phyloP scores from a whole-genome alignment of 1,139 yeast species.

The Blastobotrys elegans region DNA sequence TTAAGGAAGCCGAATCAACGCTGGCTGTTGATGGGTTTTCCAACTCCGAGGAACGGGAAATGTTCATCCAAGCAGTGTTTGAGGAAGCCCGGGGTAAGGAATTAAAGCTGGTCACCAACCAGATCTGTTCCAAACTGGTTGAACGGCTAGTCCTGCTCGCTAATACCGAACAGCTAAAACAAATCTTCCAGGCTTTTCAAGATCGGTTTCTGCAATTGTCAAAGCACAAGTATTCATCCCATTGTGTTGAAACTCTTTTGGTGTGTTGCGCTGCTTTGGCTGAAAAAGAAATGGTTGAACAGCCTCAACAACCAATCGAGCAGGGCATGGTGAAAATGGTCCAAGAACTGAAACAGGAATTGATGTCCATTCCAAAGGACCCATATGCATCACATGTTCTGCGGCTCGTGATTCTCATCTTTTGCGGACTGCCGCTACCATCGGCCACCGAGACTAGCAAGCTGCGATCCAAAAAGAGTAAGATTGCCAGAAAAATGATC shows the following conservation, averaged over 20 bases:
- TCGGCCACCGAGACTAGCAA: slow-evolving; percentile 71
- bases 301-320: slow-evolving; percentile 44
- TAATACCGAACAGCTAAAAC: slow-evolving; percentile 55
- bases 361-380: slow-evolving; percentile 59
- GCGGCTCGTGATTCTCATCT: slow-evolving; percentile 62
- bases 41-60: slow-evolving; percentile 62
- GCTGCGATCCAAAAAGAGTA: slow-evolving; percentile 78
- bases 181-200: slow-evolving; percentile 58
- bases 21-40: slow-evolving; percentile 77
- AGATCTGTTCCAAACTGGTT: slow-evolving; percentile 86
- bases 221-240: slow-evolving; percentile 88
- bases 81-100: slow-evolving; percentile 91
- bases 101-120: slow-evolving; percentile 86
- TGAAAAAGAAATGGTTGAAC: slow-evolving; percentile 57
- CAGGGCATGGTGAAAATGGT: slow-evolving; percentile 57
- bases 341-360: slow-evolving; percentile 58
- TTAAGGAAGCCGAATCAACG: slow-evolving; percentile 87
- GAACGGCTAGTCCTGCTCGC: slow-evolving; percentile 77
- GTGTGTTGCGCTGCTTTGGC: slow-evolving; percentile 71
- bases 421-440: slow-evolving; percentile 79
- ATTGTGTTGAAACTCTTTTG: slow-evolving; percentile 81
- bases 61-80: slow-evolving; percentile 69
- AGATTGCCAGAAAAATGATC: slow-evolving; percentile 89
- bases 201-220: slow-evolving; percentile 74
- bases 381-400: slow-evolving; percentile 87